A percentile compares a stretch with the other conserved stretches of the same genome.
phyloP scores from a whole-genome alignment of 1,284 basidiomycete species.

The Trichosporon inkin region DNA sequence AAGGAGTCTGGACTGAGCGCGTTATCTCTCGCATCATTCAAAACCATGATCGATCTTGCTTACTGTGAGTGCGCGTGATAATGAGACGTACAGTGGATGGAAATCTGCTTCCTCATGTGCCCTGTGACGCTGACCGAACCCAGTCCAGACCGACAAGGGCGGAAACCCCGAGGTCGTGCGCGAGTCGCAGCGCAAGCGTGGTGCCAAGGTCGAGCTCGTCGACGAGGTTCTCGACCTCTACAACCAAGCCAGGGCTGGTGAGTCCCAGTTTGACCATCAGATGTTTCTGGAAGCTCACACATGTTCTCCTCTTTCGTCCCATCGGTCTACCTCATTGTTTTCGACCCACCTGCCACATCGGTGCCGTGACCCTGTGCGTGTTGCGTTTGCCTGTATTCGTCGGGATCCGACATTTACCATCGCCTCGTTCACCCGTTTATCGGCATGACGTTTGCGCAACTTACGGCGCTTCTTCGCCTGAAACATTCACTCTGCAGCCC shows the following conservation, averaged over 20 bases:
- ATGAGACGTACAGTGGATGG: background rate
- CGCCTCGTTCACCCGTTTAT: background rate
- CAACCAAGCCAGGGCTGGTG: constrained; percentile 69
- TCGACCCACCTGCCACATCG: background rate
- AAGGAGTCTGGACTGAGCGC: background rate
- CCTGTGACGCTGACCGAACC: background rate
- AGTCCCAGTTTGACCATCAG: constrained; percentile 44
- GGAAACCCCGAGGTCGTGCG: constrained; percentile 90
- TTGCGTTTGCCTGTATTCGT: background rate
- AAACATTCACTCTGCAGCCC: constrained; percentile 57
- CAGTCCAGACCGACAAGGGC: constrained; percentile 64
- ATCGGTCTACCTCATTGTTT: background rate
- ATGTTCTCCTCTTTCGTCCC: background rate
- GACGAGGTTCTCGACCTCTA: constrained; percentile 84
- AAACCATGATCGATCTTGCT: constrained; percentile 48
- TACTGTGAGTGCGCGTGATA: constrained; percentile 34
- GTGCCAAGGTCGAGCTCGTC: constrained; percentile 81
- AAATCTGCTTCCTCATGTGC: background rate
- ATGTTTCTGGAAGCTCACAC: background rate
- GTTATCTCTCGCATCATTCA: background rate
- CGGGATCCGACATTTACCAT: background rate
- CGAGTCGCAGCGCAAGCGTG: constrained; percentile 88
- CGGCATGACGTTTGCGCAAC: background rate
- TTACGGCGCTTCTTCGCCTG: background rate
- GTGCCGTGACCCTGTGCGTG: background rate